A percentile compares a stretch with the other conserved stretches of the same genome.
Evolutionary conservation across 2,329 filamentous ascomycete species (phyloP).

Genomic region (Penicillium sp.): DNA sequence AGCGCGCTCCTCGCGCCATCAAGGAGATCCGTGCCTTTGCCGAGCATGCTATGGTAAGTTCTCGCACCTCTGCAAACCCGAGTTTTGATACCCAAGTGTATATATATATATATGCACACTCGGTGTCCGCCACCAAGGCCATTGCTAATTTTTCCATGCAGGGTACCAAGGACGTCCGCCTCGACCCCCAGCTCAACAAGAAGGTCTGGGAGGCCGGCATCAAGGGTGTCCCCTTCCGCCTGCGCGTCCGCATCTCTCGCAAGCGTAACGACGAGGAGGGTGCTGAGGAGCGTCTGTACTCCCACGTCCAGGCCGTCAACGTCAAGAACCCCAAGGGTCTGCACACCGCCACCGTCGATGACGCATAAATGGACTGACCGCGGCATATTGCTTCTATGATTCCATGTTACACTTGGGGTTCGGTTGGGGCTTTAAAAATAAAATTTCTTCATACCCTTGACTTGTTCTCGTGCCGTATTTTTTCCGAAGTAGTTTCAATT

Average conservation of each 20-base stretch:
- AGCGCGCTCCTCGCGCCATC: constrained; percentile 96
- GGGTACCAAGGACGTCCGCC: constrained; percentile 95
- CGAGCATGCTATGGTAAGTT: constrained; percentile 89
- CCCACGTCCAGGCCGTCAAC: constrained; percentile 99
- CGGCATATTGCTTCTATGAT: constrained; percentile 29
- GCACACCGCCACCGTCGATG: constrained; percentile 83
- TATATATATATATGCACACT: too few relatives aligned
- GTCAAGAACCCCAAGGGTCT: constrained; percentile 99
- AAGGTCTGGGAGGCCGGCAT: constrained; percentile 99
- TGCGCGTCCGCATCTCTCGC: constrained; percentile 97
- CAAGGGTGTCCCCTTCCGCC: constrained; percentile 97
- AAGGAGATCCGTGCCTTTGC: constrained; percentile 99
- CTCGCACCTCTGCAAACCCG: not conserved
- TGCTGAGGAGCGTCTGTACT: constrained; percentile 99
- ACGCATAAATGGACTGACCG: constrained; percentile 51
- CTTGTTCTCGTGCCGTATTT: not conserved
- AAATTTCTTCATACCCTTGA: constrained; percentile 26
- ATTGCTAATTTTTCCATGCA: constrained; percentile 44
- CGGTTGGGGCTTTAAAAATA: constrained; percentile 31
- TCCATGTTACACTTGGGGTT: constrained; percentile 30
- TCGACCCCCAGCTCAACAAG: constrained; percentile 99
- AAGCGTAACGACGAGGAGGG: constrained; percentile 99
- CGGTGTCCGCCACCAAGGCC: too few relatives aligned
- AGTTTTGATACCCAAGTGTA: too few relatives aligned
- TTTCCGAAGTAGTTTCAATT: not conserved